A percentile compares a stretch with the other conserved stretches of the same genome.
Evolutionary conservation across 768 basidiomycete species (phyloP).

Genomic region (Lactarius hengduanensis): DNA sequence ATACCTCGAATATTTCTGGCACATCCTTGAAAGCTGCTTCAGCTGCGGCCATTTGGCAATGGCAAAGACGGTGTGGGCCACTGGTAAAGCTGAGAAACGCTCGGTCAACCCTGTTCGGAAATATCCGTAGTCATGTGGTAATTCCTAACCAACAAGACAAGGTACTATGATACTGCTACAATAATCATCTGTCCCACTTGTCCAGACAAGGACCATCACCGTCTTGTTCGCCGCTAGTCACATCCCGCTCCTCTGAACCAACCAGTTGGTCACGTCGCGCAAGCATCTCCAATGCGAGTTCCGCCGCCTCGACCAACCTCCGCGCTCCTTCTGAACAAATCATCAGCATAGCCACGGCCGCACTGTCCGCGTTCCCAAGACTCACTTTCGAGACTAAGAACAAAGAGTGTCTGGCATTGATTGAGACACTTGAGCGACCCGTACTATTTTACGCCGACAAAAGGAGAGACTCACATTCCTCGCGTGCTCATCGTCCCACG

Average conservation of each 20-base stretch:
- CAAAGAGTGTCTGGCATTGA: slow-evolving; percentile 40
- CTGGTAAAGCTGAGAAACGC: background rate
- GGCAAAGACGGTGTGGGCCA: background rate
- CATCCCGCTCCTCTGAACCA: background rate
- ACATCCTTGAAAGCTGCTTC: slow-evolving; percentile 88
- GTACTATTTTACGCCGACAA: background rate
- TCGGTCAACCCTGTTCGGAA: slow-evolving; percentile 26
- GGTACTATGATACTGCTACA: no score
- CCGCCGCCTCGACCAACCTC: slow-evolving; percentile 37
- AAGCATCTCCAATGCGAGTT: slow-evolving; percentile 36
- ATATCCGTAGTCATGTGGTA: background rate
- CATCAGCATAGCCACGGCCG: background rate
- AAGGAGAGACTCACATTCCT: slow-evolving; percentile 39
- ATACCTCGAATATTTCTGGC: slow-evolving; percentile 94
- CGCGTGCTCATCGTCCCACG: slow-evolving; percentile 44
- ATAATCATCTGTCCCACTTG: no score
- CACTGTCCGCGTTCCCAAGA: slow-evolving; percentile 3
- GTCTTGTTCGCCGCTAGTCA: background rate
- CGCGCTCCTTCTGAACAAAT: slow-evolving; percentile 35
- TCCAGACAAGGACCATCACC: background rate
- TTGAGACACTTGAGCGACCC: background rate
- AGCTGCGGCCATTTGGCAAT: slow-evolving; percentile 37
- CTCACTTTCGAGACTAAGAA: slow-evolving; percentile 49
- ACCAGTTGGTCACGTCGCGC: slow-evolving; percentile 35
- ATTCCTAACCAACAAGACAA: background rate